Evolutionary conservation across 2,329 filamentous ascomycete genomes (phyloP).

Genomic region (Beauveria sp.): DNA sequence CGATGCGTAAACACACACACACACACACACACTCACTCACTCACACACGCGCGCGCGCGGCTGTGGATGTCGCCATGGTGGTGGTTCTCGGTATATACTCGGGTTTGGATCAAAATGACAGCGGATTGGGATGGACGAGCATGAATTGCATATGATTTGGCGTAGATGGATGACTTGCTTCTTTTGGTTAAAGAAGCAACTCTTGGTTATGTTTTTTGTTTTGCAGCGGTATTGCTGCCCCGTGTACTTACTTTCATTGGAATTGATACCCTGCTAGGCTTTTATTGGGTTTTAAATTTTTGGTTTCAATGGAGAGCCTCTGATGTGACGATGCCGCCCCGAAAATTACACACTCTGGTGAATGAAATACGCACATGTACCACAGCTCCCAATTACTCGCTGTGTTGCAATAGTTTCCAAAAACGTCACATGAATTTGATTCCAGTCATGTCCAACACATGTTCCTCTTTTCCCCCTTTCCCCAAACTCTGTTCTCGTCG

Average conservation of each 20-base stretch:
- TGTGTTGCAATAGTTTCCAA: not conserved
- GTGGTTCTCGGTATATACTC: too few species aligned
- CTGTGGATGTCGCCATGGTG: too few species aligned
- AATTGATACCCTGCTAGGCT: not conserved
- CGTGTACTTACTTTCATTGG: not conserved
- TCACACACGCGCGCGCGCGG: too few species aligned
- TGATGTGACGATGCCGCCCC: too few species aligned
- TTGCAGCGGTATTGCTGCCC: not conserved
- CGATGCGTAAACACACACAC: conserved; percentile 13
- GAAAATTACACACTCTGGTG: too few species aligned
- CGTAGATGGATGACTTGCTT: not conserved
- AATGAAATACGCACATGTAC: not conserved
- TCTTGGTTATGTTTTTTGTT: conserved; percentile 15
- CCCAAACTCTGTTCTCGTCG: not conserved
- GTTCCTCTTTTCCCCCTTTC: not conserved
- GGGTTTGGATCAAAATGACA: too few species aligned
- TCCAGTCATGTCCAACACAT: not conserved
- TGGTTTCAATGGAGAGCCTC: not conserved
- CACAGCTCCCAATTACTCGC: not conserved
- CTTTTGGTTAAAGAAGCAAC: not conserved
- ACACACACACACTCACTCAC: too few species aligned
- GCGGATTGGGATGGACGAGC: not conserved
- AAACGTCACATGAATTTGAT: too few species aligned
- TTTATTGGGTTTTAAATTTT: not conserved
- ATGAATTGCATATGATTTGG: conserved; percentile 1